These are phyloP conservation scores for Herpetomonas samuelpessoai DNA, from an alignment of 208 protist species.

Conservation along the genomic window DNA sequence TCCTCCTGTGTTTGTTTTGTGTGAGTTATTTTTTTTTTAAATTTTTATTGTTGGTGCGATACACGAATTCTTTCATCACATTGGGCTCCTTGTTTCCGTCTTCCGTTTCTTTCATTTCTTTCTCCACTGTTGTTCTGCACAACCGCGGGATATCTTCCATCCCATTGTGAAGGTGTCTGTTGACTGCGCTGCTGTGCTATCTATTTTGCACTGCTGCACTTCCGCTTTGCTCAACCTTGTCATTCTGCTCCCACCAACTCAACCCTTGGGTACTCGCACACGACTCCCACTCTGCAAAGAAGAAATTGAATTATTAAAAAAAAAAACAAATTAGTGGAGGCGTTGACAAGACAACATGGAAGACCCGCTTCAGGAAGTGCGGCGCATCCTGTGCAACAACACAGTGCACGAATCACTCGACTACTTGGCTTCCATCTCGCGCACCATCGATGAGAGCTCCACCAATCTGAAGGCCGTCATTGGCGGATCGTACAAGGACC, in stretches of 20 bases:
- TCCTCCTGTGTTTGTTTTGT: conserved; percentile 2
- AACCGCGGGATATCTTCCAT: too few relatives aligned
- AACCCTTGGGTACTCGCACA: too few relatives aligned
- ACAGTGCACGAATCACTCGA: conserved; percentile 43
- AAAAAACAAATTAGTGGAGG: conserved; percentile 6
- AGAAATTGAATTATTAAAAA: conserved; percentile 7
- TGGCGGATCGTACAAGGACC: conserved; percentile 52
- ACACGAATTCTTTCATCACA: too few relatives aligned
- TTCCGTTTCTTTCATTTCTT: conserved; percentile 14
- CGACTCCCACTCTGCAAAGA: too few relatives aligned
- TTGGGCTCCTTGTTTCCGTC: background rate
- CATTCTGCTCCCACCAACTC: too few relatives aligned
- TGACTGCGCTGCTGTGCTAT: too few relatives aligned
- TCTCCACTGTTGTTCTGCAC: conserved; percentile 2
- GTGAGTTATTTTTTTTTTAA: conserved; percentile 12
- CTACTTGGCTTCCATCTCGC: conserved; percentile 51
- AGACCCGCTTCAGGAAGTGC: conserved; percentile 60
- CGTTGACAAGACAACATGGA: conserved; percentile 9
- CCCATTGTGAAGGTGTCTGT: too few relatives aligned
- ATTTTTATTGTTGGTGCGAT: too few relatives aligned
- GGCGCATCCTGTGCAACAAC: conserved; percentile 55
- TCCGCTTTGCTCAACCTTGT: too few relatives aligned
- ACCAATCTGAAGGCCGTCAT: conserved; percentile 39
- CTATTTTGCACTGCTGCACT: too few relatives aligned
- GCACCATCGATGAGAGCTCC: conserved; percentile 55